Evolutionary conservation across 2,329 filamentous ascomycete genomes (phyloP).

Genomic region (Colletotrichum trifolii): DNA sequence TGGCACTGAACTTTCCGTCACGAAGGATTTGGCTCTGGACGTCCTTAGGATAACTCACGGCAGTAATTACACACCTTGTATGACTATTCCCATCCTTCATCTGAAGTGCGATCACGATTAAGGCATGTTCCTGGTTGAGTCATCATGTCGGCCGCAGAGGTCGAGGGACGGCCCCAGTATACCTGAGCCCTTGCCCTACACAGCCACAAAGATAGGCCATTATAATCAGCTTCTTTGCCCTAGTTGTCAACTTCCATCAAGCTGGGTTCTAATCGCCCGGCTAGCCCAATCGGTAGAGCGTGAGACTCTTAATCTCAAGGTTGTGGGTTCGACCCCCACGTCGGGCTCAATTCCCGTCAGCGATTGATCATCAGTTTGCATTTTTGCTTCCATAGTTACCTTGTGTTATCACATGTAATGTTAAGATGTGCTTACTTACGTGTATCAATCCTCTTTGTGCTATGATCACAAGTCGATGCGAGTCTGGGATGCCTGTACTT

Average conservation of each 20-base stretch:
- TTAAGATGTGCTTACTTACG: background rate
- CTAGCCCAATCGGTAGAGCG: constrained; percentile 80
- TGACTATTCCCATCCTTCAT: background rate
- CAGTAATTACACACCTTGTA: constrained; percentile 32
- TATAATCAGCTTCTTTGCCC: background rate
- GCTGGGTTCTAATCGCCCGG: constrained; percentile 51
- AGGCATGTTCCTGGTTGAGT: background rate
- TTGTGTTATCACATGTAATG: background rate
- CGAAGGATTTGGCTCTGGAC: constrained; percentile 12
- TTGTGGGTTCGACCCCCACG: constrained; percentile 61
- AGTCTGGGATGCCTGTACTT: too few relatives aligned
- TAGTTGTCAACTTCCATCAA: background rate
- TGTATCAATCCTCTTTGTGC: background rate
- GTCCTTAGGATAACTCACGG: constrained; percentile 14
- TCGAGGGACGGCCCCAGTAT: background rate
- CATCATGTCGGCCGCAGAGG: too few relatives aligned
- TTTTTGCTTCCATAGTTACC: background rate
- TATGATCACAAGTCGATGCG: background rate
- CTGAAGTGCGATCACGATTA: background rate
- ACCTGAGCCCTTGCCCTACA: background rate
- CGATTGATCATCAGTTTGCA: constrained; percentile 12
- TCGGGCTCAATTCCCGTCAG: constrained; percentile 37
- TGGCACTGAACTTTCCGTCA: background rate
- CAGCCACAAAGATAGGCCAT: background rate
- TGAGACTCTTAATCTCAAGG: constrained; percentile 76